These are phyloP conservation scores for Rubroboletus pulcherrimus DNA, from an alignment of 768 basidiomycete species.

Conservation along the genomic window DNA sequence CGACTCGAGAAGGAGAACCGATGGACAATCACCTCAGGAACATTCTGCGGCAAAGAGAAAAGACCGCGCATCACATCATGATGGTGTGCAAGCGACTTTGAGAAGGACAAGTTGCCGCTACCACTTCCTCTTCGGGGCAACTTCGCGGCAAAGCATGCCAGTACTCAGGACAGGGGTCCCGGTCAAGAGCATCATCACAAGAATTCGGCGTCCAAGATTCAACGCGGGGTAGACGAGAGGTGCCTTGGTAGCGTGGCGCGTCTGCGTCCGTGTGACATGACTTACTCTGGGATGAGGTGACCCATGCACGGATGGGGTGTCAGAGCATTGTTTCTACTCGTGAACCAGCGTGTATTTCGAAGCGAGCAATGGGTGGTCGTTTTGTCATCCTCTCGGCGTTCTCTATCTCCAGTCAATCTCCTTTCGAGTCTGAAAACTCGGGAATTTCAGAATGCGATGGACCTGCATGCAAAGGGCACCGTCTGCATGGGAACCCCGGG, in stretches of 20 bases:
- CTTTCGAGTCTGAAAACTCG: neutral
- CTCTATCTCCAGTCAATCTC: constrained; percentile 15
- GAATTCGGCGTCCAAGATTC: neutral
- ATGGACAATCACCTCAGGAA: constrained; percentile 10
- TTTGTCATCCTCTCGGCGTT: neutral
- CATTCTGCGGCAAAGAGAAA: neutral
- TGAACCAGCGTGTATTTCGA: neutral
- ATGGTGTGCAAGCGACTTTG: neutral
- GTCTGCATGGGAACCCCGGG: constrained; percentile 1
- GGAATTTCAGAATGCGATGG: neutral
- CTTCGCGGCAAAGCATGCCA: constrained; percentile 10
- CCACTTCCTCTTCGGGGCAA: constrained; percentile 8
- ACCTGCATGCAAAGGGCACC: neutral
- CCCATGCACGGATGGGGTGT: neutral
- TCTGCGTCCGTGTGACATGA: neutral
- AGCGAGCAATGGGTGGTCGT: neutral
- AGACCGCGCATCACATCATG: neutral
- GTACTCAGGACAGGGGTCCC: neutral
- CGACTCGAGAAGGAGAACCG: neutral
- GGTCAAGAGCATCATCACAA: neutral
- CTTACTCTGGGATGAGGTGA: neutral
- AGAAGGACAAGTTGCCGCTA: neutral
- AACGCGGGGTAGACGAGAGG: constrained; percentile 1
- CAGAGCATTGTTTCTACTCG: neutral
- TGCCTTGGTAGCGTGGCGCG: neutral